Evolutionary conservation across 2,329 filamentous ascomycete genomes (phyloP).

Genomic region (Saccharata proteae): DNA sequence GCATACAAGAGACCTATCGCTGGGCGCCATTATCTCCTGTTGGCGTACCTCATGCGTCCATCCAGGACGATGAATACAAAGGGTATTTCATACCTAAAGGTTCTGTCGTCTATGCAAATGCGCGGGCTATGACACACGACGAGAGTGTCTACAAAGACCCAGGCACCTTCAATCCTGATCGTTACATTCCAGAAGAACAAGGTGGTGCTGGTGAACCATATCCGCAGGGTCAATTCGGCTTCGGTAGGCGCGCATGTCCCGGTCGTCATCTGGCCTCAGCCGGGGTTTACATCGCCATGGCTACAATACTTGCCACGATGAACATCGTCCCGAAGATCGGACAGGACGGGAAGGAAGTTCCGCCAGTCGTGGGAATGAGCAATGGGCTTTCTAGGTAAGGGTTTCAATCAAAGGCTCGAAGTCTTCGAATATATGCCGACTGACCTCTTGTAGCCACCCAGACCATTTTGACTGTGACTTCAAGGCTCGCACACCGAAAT

Average conservation of each 20-base stretch:
- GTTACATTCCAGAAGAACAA: constrained; percentile 25
- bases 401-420: background rate
- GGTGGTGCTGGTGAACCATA: constrained; percentile 32
- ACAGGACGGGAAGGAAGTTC: constrained; percentile 23
- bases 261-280: constrained; percentile 14
- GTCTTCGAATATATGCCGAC: background rate
- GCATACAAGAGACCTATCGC: constrained; percentile 37
- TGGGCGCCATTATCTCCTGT: constrained; percentile 34
- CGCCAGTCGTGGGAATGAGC: constrained; percentile 15
- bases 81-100: constrained; percentile 14
- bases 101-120: constrained; percentile 14
- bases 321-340: constrained; percentile 22
- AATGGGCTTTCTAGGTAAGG: constrained; percentile 6
- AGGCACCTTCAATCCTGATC: constrained; percentile 34
- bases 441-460: constrained; percentile 1
- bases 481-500: background rate
- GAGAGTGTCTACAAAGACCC: constrained; percentile 29
- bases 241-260: constrained; percentile 13
- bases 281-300: constrained; percentile 31
- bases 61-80: constrained; percentile 13
- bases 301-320: constrained; percentile 28
- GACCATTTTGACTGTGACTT: constrained; percentile 1
- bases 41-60: constrained; percentile 10
- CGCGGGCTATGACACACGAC: constrained; percentile 30
- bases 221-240: constrained; percentile 30